Base-by-base conservation (phyloP, 2,329 filamentous ascomycete genomes). In the Diaporthe humulicola region DNA sequence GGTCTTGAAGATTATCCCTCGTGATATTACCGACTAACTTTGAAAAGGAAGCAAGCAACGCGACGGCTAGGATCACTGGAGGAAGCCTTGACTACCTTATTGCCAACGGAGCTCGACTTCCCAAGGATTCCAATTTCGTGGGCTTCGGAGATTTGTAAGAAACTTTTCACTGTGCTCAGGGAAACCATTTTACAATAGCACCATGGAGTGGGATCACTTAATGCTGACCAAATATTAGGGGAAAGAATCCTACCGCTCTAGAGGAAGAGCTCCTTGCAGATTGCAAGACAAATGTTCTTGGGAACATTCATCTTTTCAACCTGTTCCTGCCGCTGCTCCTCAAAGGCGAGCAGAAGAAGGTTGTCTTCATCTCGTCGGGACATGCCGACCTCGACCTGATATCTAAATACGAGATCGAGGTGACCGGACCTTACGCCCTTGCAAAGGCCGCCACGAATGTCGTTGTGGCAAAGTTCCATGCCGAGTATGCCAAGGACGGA, bases 371-470 rank as follows among this genome's bases (percentile, higher is more conserved):
- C 7, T 85, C 87, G 10, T 86, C 80, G 0, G 89, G 88, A 33
- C 73, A 85, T 50, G 87, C 86, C 0, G 89, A 91, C 75, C 25
- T 83, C 0, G 86, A 88, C 2, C 70, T 88, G 1, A 84, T 82
- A 71, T 82, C 81, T 14, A 72, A 86, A 0, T 79, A 78, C 36
- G 79, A 82, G 0, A 66, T 80, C 22, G 30, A 28, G 9, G 15
- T 54, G 1, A 76, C 77, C 0, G 76, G 82, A 0, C 79, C 85
- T 0, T 92, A 92, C 76, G 76, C 86, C 1, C 83, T 85, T 28
- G 87, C 83, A 79, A 90, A 91, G 79, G 89, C 85, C 0, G 90
- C 87, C 0, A 28, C 88, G 48, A 92, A 92, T 77, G 80, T 87
- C 22, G 83, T 85, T 1, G 81, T 89, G 2, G 87, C 87, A 74